Evolutionary conservation across 2,329 filamentous ascomycete species (phyloP).

Genomic region (Botrytis byssoidea): DNA sequence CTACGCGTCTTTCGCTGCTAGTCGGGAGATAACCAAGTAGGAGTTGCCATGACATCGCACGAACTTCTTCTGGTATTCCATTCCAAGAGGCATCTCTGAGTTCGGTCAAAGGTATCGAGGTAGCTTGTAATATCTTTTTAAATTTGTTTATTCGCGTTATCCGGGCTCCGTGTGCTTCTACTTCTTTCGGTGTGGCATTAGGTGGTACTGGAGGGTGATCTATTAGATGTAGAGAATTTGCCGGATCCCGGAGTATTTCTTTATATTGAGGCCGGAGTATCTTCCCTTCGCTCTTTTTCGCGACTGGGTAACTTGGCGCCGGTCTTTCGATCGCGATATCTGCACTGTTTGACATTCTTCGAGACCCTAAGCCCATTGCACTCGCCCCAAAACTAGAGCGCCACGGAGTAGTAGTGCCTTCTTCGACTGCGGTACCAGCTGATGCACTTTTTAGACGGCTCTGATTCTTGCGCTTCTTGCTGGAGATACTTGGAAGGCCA

Average conservation of each 20-base stretch:
- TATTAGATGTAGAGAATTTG: conserved; percentile 92
- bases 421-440: conserved; percentile 24
- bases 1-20: conserved; percentile 89
- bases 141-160: conserved; percentile 98
- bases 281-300: conserved; percentile 89
- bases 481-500: conserved; percentile 86
- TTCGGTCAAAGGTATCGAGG: conserved; percentile 81
- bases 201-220: conserved; percentile 74
- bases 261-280: conserved; percentile 97
- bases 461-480: conserved; percentile 72
- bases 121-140: conserved; percentile 90
- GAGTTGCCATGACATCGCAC: conserved; percentile 98
- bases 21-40: conserved; percentile 93
- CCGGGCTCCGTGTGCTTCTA: conserved; percentile 80
- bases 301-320: conserved; percentile 76
- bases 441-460: conserved; percentile 41
- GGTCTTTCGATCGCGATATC: conserved; percentile 93
- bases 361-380: conserved; percentile 42
- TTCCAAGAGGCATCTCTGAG: conserved; percentile 88
- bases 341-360: conserved; percentile 77
- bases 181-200: conserved; percentile 76
- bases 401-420: conserved; percentile 35
- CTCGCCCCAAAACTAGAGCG: conserved; percentile 43
- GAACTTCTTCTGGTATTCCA: conserved; percentile 89
- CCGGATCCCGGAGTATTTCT: conserved; percentile 85